phyloP scores from a whole-genome alignment of 2,329 filamentous ascomycete species.

The Chaetomium olivaceum region DNA sequence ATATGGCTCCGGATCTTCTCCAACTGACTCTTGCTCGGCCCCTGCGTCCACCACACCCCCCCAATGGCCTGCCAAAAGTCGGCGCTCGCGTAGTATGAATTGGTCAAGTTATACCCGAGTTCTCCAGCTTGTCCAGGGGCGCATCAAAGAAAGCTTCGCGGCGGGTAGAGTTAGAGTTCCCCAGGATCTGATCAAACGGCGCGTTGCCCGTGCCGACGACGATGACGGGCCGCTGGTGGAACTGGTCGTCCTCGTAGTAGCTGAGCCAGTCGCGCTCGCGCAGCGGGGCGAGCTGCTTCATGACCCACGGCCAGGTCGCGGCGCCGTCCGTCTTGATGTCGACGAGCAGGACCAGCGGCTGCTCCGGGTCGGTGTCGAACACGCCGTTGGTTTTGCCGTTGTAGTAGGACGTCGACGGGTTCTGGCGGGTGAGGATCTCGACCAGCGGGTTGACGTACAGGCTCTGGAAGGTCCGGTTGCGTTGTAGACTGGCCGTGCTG shows the following conservation, averaged over 20 bases:
- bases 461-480: constrained; percentile 57
- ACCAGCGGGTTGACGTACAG: constrained; percentile 68
- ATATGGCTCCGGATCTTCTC: constrained; percentile 48
- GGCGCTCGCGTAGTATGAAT: constrained; percentile 67
- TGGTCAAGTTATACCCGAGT: constrained; percentile 49
- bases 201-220: constrained; percentile 69
- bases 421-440: constrained; percentile 56
- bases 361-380: constrained; percentile 53
- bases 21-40: constrained; percentile 48
- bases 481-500: constrained; percentile 53
- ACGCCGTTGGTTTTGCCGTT: constrained; percentile 54
- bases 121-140: constrained; percentile 50
- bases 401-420: constrained; percentile 49
- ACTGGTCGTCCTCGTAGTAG: constrained; percentile 50
- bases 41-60: constrained; percentile 44
- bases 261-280: constrained; percentile 59
- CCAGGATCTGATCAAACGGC: constrained; percentile 56
- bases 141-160: constrained; percentile 69
- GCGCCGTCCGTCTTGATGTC: constrained; percentile 65
- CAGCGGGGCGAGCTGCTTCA: constrained; percentile 59
- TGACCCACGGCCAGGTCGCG: constrained; percentile 54
- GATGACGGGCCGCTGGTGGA: constrained; percentile 61
- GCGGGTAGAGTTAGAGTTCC: constrained; percentile 52
- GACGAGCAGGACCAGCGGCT: constrained; percentile 63
- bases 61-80: constrained; percentile 59